phyloP scores from a whole-genome alignment of 2,329 filamentous ascomycete genomes.

The Penicillium brasilianum region DNA sequence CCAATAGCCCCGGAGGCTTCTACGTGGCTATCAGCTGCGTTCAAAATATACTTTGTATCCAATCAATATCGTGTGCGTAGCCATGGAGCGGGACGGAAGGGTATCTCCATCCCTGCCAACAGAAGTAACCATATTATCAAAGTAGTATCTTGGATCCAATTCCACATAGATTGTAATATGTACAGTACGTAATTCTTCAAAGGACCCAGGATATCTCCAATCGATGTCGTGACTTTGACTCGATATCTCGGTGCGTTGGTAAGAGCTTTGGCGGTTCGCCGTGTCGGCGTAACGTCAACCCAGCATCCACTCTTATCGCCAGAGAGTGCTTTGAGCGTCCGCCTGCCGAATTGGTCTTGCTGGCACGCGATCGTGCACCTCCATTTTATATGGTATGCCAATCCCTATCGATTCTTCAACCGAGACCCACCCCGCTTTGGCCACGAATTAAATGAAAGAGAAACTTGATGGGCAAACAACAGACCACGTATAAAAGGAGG shows the following conservation, averaged over 20 bases:
- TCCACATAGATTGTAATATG: constrained; percentile 20
- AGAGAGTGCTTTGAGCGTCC: not conserved
- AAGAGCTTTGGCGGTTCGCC: not conserved
- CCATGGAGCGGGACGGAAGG: not conserved
- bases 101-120: not conserved
- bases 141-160: constrained; percentile 12
- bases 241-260: not conserved
- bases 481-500: constrained; percentile 3
- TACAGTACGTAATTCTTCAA: constrained; percentile 22
- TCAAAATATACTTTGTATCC: not conserved
- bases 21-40: not conserved
- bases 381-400: not conserved
- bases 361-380: not conserved
- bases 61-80: not conserved
- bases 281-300: not conserved
- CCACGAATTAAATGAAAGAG: not conserved
- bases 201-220: constrained; percentile 11
- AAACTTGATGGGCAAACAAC: constrained; percentile 2
- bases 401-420: not conserved
- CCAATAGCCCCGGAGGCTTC: not conserved
- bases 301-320: not conserved
- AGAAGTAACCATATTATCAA: not conserved
- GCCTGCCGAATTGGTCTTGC: not conserved
- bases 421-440: not conserved
- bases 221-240: constrained; percentile 14